Evolutionary conservation across 257 asterid genomes (phyloP).

Genomic region (Lycium ferocissimum): DNA sequence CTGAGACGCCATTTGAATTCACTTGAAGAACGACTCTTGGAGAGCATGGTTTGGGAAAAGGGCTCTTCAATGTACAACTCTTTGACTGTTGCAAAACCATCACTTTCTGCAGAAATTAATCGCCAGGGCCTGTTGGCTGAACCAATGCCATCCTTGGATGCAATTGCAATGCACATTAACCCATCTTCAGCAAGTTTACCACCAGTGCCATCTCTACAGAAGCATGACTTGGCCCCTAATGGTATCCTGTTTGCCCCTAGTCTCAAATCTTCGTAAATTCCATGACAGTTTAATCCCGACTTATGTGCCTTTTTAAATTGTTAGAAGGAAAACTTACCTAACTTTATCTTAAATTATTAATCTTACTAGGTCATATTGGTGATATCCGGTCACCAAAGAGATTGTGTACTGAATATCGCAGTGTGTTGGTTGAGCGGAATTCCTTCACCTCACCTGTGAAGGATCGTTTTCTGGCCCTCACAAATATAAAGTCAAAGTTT

Average conservation of each 20-base stretch:
- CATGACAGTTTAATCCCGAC: not conserved
- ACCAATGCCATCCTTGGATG: conserved; percentile 98
- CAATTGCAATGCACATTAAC: conserved; percentile 80
- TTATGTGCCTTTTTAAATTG: not conserved
- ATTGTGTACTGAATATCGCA: conserved; percentile 74
- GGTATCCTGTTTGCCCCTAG: conserved; percentile 35
- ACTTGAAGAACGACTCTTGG: conserved; percentile 92
- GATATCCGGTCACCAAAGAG: conserved; percentile 93
- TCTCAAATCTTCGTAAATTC: not conserved
- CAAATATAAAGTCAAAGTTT: conserved; percentile 76
- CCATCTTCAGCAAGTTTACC: conserved; percentile 58
- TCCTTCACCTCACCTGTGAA: conserved; percentile 96
- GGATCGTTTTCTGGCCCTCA: conserved; percentile 81
- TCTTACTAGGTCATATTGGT: conserved; percentile 70
- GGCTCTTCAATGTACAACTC: conserved; percentile 99
- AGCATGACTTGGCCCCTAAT: conserved; percentile 69
- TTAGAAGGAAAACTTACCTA: not conserved
- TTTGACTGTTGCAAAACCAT: conserved; percentile 81
- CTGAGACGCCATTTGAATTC: conserved; percentile 93
- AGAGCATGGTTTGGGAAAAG: conserved; percentile 98
- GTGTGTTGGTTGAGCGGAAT: conserved; percentile 89
- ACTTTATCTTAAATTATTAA: not conserved
- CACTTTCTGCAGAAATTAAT: conserved; percentile 80
- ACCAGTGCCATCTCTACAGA: conserved; percentile 53
- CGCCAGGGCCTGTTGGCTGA: conserved; percentile 93